These are phyloP conservation scores for Eucalyptus cloeziana DNA, from an alignment of 345 rosid species.

Conservation along the genomic window DNA sequence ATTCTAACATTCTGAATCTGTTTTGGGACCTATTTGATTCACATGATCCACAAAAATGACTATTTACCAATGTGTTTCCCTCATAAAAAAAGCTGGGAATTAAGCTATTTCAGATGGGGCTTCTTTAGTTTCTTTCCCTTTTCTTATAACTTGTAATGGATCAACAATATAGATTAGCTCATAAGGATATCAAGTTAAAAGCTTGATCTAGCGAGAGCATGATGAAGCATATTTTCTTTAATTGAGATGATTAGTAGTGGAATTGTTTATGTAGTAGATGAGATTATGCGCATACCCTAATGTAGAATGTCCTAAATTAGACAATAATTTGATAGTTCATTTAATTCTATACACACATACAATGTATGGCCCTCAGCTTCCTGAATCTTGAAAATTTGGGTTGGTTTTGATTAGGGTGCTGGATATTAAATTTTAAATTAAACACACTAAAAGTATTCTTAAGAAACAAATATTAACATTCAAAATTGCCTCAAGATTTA, in stretches of 20 bases:
- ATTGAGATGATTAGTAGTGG: background rate
- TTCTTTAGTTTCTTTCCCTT: background rate
- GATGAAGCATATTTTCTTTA: background rate
- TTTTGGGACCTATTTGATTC: background rate
- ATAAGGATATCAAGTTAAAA: background rate
- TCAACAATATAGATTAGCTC: background rate
- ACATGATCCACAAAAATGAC: background rate
- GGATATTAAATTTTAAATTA: background rate
- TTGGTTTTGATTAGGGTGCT: background rate
- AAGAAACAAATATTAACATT: background rate
- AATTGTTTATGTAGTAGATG: background rate
- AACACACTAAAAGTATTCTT: background rate
- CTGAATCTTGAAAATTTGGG: background rate
- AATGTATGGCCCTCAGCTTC: no score
- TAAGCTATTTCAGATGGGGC: background rate
- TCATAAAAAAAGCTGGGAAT: background rate
- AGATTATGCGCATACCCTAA: background rate
- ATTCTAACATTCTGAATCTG: background rate
- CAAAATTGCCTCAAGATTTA: background rate
- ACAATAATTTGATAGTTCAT: background rate
- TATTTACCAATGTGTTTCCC: background rate
- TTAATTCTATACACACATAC: background rate
- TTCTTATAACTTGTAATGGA: background rate
- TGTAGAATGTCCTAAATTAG: background rate
- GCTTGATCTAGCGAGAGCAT: background rate